Base-by-base conservation (phyloP, 2,329 filamentous ascomycete species). In the Colletotrichum sublineola region DNA sequence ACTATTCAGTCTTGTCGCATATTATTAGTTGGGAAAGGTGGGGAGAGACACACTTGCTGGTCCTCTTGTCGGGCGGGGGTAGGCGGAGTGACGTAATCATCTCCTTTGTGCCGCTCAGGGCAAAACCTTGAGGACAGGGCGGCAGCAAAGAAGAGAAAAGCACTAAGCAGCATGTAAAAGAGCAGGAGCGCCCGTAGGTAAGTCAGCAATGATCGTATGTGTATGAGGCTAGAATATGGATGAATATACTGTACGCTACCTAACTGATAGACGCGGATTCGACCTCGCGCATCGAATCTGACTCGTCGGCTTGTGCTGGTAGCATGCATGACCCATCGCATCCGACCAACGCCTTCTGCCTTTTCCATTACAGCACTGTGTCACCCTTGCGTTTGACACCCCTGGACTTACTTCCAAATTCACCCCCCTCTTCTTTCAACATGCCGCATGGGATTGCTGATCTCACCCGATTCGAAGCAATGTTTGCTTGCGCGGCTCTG, bases 401-500 rank as follows among this genome's bases (percentile, higher is more conserved):
- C 58, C 58, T 71, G 68, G 36, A 8, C 33, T 29, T 53, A 29
- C 18, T 42, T 18, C 20, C 5, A 50, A 29, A 14, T 36, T 12
- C 12, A 33, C 42, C 15, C 18, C 5, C 40, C 40, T 14, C 40
- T 40, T 15, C 29, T 3, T 20, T 58, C 36, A 58, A 29, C 20
- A 38, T 52, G 12, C 52, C 42, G 57, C 12, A 52, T 44, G 50
- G 36, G 68, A 31, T 52, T 38, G 65, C 42, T 46, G 65, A 68
- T 71, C 52, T 48, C 40, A 33, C 64, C 57, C 56, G 48, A 67
- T 62, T 40, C 48, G 42, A 50, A 24, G 12, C 36, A 36, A 48
- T 63, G 68, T 68, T 71, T 68, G 68, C 68, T 71, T 63, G 65
- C 36, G 18, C 50, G 33, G 58, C 52, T 38, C 29, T 53, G 58